These are phyloP conservation scores for Gracilaria vermiculophylla DNA, from an alignment of 23 red algal species.

Conservation along the genomic window DNA sequence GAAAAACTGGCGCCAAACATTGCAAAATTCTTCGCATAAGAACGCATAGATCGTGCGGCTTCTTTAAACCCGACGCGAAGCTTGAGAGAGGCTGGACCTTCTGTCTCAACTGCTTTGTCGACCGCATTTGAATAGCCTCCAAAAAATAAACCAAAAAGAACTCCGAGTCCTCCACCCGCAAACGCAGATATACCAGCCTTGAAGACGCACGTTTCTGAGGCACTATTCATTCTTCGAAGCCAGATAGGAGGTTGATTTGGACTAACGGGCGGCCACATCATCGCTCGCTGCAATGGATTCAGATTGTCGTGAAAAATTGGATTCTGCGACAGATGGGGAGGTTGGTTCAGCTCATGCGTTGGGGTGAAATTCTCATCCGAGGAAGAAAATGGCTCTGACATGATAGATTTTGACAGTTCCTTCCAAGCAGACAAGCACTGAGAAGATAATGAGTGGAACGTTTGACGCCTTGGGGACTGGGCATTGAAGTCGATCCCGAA, in stretches of 20 bases:
- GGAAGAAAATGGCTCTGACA: neutral
- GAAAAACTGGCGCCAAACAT: slow-evolving; percentile 88
- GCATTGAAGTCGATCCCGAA: no score
- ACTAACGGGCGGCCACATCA: slow-evolving; percentile 53
- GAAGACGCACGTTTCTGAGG: slow-evolving; percentile 92
- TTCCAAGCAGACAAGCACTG: no score
- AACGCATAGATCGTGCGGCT: slow-evolving; percentile 62
- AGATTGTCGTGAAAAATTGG: neutral
- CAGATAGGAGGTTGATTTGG: slow-evolving; percentile 53
- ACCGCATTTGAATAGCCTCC: slow-evolving; percentile 90
- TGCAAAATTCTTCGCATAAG: slow-evolving; percentile 90
- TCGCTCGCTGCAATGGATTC: slow-evolving; percentile 1
- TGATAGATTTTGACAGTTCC: neutral
- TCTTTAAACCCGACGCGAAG: slow-evolving; percentile 76
- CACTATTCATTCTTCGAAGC: slow-evolving; percentile 43
- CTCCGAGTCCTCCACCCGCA: slow-evolving; percentile 82
- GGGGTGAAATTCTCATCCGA: neutral
- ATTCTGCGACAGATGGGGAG: neutral
- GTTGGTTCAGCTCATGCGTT: neutral
- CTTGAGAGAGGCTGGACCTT: slow-evolving; percentile 66
- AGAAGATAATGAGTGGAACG: no score
- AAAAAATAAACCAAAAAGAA: slow-evolving; percentile 89
- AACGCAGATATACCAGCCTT: slow-evolving; percentile 78
- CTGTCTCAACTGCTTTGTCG: slow-evolving; percentile 89
- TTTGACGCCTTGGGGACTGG: no score